Evolutionary conservation across 495 filamentous ascomycete genomes (phyloP).

Genomic region (Extremus antarcticus): DNA sequence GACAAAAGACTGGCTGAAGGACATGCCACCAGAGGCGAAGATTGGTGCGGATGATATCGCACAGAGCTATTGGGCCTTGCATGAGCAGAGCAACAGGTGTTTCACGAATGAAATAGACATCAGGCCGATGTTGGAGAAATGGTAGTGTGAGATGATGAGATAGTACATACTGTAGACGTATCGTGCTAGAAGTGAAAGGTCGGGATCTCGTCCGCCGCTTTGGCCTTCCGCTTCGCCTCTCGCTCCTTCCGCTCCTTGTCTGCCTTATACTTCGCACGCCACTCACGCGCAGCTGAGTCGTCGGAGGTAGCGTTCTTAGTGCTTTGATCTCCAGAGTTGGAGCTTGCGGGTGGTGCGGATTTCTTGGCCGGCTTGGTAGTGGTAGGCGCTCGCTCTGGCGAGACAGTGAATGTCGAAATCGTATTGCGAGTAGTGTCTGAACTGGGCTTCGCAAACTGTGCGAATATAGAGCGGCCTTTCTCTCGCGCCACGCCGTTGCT

Average conservation of each 20-base stretch:
- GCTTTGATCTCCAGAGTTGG: not conserved
- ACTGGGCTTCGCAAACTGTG: slow-evolving; percentile 3
- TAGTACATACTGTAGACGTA: not conserved
- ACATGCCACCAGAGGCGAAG: slow-evolving; percentile 54
- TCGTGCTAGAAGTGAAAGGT: slow-evolving; percentile 23
- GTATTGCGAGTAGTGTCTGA: not conserved
- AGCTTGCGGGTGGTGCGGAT: not conserved
- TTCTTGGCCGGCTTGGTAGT: not conserved
- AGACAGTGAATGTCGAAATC: not conserved
- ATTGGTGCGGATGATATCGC: slow-evolving; percentile 82
- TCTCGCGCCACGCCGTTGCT: not conserved
- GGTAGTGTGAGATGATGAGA: slow-evolving; percentile 20
- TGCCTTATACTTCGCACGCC: slow-evolving; percentile 22
- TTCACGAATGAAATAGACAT: slow-evolving; percentile 82
- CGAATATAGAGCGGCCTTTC: slow-evolving; percentile 3
- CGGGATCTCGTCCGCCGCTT: slow-evolving; percentile 24
- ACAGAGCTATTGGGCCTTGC: slow-evolving; percentile 77
- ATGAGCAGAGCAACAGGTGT: slow-evolving; percentile 68
- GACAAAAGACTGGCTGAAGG: slow-evolving; percentile 49
- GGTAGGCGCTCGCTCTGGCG: not conserved
- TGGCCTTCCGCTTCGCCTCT: slow-evolving; percentile 18
- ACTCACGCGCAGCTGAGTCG: slow-evolving; percentile 1
- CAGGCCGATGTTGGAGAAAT: slow-evolving; percentile 71
- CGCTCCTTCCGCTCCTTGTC: slow-evolving; percentile 20
- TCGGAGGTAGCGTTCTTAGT: not conserved